A percentile compares a stretch with the other conserved stretches of the same genome.
Conservation (phyloP, 257 asterid species). For the Fraxinus americana region DNA sequence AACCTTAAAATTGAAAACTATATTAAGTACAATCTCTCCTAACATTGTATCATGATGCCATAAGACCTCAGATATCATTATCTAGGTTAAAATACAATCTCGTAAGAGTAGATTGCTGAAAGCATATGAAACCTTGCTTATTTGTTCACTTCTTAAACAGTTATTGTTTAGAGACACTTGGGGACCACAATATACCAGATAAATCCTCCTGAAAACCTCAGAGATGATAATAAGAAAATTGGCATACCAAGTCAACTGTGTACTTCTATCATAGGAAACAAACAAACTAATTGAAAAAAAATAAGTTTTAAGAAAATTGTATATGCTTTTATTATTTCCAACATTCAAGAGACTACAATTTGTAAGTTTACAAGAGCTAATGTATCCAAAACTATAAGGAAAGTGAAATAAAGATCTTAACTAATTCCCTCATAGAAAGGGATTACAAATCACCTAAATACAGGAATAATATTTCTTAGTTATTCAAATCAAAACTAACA, state of each 20-base stretch:
- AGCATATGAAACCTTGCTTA: constrained; percentile 2
- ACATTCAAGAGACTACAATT: too few species aligned
- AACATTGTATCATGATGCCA: not conserved
- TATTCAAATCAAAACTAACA: too few species aligned
- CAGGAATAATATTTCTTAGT: too few species aligned
- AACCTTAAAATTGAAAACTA: too few species aligned
- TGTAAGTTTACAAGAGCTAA: too few species aligned
- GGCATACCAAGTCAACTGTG: not conserved
- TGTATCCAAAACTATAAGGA: too few species aligned
- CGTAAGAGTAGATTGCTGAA: constrained; percentile 1
- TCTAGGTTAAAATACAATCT: not conserved
- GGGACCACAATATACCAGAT: not conserved
- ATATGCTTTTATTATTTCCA: too few species aligned
- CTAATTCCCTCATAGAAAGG: too few species aligned
- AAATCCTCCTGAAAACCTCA: not conserved
- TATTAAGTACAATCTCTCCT: too few species aligned
- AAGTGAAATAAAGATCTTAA: too few species aligned
- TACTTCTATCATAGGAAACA: not conserved
- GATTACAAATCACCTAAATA: too few species aligned
- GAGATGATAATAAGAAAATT: not conserved
- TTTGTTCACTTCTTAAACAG: not conserved
- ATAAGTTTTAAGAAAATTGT: too few species aligned
- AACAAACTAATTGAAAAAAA: not conserved
- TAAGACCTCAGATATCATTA: not conserved
- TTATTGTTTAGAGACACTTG: not conserved